Evolutionary conservation across 1,284 basidiomycete genomes (phyloP).

Genomic region (Volvariella surrecta): DNA sequence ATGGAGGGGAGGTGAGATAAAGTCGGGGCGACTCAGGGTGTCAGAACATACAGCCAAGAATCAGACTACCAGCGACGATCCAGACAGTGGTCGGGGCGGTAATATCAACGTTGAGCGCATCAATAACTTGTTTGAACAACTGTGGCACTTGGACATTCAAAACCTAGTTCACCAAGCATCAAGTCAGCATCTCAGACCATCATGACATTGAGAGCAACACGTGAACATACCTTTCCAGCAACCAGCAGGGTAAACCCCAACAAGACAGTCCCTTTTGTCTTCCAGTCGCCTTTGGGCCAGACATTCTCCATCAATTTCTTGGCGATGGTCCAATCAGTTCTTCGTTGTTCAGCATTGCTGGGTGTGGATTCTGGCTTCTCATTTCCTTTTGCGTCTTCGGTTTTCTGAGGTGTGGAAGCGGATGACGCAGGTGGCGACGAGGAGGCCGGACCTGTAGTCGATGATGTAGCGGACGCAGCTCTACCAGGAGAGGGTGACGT

Average conservation of each 20-base stretch:
- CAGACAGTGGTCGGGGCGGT: constrained; percentile 78
- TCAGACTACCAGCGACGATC: constrained; percentile 83
- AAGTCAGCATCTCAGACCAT: too few species aligned
- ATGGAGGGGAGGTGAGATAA: too few species aligned
- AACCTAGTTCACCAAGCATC: constrained; percentile 35
- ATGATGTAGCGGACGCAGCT: too few species aligned
- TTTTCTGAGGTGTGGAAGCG: too few species aligned
- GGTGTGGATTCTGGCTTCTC: constrained; percentile 11
- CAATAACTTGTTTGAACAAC: constrained; percentile 90
- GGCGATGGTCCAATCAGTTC: constrained; percentile 62
- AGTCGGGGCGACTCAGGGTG: not conserved
- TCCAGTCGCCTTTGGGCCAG: constrained; percentile 75
- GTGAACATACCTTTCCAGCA: constrained; percentile 71
- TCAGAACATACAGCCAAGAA: constrained; percentile 81
- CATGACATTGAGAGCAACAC: too few species aligned
- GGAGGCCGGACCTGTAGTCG: too few species aligned
- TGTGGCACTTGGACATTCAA: constrained; percentile 97
- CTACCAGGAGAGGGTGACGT: too few species aligned
- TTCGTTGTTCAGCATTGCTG: constrained; percentile 44
- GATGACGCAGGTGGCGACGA: too few species aligned
- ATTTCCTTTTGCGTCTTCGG: too few species aligned
- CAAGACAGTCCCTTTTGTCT: constrained; percentile 69
- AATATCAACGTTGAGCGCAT: constrained; percentile 82
- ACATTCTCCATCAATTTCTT: constrained; percentile 57
- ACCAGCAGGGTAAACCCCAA: constrained; percentile 79